These are phyloP conservation scores for Mycogone perniciosa DNA, from an alignment of 2,329 filamentous ascomycete genomes.

Conservation along the genomic window DNA sequence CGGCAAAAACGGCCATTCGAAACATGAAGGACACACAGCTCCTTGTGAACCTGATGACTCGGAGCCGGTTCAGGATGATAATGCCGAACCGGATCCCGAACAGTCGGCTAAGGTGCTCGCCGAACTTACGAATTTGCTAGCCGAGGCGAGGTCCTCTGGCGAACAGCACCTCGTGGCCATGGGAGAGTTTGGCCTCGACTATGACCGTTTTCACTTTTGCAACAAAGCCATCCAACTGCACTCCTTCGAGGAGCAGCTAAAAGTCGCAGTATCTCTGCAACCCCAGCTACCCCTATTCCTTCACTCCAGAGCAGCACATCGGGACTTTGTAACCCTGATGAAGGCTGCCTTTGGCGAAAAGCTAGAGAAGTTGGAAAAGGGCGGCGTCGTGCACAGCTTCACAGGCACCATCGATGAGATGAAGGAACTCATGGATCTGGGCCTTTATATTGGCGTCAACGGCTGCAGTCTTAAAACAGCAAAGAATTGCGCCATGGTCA, in stretches of 20 bases:
- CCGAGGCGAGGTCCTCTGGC: conserved; percentile 46
- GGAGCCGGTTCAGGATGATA: conserved; percentile 42
- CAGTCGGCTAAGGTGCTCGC: conserved; percentile 46
- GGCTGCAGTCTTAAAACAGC: conserved; percentile 93
- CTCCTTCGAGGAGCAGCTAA: conserved; percentile 78
- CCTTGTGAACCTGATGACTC: conserved; percentile 49
- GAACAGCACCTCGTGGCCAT: conserved; percentile 60
- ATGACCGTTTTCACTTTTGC: conserved; percentile 82
- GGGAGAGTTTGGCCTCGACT: conserved; percentile 94
- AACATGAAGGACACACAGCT: conserved; percentile 30
- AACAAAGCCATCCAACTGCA: conserved; percentile 72
- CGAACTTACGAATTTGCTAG: conserved; percentile 59
- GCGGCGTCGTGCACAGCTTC: conserved; percentile 89
- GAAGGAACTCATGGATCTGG: conserved; percentile 68
- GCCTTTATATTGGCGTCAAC: conserved; percentile 90
- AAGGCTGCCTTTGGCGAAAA: conserved; percentile 48
- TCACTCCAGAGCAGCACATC: conserved; percentile 81
- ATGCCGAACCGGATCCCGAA: conserved; percentile 34
- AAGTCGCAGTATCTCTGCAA: conserved; percentile 61
- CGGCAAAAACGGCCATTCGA: conserved; percentile 40
- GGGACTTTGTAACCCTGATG: conserved; percentile 73
- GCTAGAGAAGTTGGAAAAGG: conserved; percentile 61
- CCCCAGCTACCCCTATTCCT: conserved; percentile 84
- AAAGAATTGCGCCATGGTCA: conserved; percentile 83
- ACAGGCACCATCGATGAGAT: conserved; percentile 85